Percentiles rank a stretch among this genome's conserved stretches.
phyloP scores from a whole-genome alignment of 2,329 filamentous ascomycete species.

The Blastomyces emzantsi region DNA sequence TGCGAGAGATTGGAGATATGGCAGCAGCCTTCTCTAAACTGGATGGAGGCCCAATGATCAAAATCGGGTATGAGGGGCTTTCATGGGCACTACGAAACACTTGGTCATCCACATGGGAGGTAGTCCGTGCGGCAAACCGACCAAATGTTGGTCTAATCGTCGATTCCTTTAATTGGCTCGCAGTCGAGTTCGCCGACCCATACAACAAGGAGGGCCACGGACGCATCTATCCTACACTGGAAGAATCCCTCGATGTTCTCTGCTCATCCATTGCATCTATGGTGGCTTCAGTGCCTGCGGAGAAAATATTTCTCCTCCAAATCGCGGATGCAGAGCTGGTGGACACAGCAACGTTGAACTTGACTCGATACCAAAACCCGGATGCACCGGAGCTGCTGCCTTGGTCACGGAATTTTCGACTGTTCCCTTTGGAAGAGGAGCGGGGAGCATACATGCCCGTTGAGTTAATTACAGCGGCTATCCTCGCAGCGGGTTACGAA shows the following conservation, averaged over 20 bases:
- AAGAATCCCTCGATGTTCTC: conserved; percentile 5
- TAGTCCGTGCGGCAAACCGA: conserved; percentile 5
- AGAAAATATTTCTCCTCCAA: conserved; percentile 9
- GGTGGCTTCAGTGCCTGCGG: conserved; percentile 5
- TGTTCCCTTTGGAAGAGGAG: conserved; percentile 6
- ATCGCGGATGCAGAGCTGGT: conserved; percentile 8
- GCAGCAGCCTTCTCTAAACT: conserved; percentile 2
- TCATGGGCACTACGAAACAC: conserved; percentile 6
- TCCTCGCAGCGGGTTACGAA: conserved; percentile 5
- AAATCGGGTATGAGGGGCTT: conserved; percentile 5
- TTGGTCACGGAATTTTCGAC: conserved; percentile 4
- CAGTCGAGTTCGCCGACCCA: conserved; percentile 7
- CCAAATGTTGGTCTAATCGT: conserved; percentile 5
- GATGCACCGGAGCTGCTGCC: conserved; percentile 2
- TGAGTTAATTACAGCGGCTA: conserved; percentile 5
- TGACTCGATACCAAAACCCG: conserved; percentile 1
- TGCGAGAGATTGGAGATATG: conserved; percentile 7
- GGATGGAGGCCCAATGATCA: conserved; percentile 8
- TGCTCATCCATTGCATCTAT: conserved; percentile 7
- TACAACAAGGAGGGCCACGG: conserved; percentile 8
- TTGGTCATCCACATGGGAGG: conserved; percentile 9
- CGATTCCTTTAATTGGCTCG: conserved; percentile 7
- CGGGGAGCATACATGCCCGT: conserved; percentile 7
- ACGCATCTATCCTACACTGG: conserved; percentile 6
- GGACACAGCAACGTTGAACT: conserved; percentile 1